Conservation (phyloP, 805 yeast species). For the Ogataea kodamae region DNA sequence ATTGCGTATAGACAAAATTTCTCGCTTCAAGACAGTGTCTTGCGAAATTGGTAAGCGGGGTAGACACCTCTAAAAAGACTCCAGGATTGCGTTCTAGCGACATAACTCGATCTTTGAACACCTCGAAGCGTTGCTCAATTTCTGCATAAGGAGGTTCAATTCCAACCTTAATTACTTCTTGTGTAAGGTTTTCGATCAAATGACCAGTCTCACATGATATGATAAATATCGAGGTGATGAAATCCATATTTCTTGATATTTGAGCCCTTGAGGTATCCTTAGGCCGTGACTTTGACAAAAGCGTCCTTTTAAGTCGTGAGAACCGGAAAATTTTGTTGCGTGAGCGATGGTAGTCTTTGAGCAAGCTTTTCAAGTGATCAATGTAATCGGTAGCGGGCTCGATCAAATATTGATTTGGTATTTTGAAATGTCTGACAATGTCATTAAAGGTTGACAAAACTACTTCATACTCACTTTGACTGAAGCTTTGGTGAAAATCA, state of each 20-base stretch:
- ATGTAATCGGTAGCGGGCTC: constrained; percentile 22
- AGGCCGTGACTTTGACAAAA: constrained; percentile 6
- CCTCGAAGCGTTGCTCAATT: constrained; percentile 11
- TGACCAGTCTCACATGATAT: constrained; percentile 10
- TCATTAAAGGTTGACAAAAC: constrained; percentile 16
- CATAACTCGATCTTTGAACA: constrained; percentile 11
- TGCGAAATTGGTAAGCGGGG: constrained; percentile 29
- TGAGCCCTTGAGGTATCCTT: constrained; percentile 5
- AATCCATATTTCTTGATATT: constrained; percentile 5
- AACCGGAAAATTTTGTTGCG: constrained; percentile 5
- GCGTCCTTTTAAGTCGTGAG: constrained; percentile 6
- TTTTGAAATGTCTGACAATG: constrained; percentile 22
- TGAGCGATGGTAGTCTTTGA: constrained; percentile 14
- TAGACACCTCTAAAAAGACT: constrained; percentile 22
- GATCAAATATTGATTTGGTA: constrained; percentile 24
- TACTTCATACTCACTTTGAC: constrained; percentile 7
- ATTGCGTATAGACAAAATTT: constrained; percentile 17
- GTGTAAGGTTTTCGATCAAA: constrained; percentile 10
- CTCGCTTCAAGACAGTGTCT: constrained; percentile 25
- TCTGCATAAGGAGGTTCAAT: constrained; percentile 8
- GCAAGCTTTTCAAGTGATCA: constrained; percentile 13
- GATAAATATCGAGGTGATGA: constrained; percentile 11
- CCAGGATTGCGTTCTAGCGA: constrained; percentile 9
- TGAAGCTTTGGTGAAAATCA: constrained; percentile 6
- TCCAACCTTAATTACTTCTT: constrained; percentile 9